Evolutionary conservation across 805 yeast genomes (phyloP).

Genomic region (Blastobotrys americana): DNA sequence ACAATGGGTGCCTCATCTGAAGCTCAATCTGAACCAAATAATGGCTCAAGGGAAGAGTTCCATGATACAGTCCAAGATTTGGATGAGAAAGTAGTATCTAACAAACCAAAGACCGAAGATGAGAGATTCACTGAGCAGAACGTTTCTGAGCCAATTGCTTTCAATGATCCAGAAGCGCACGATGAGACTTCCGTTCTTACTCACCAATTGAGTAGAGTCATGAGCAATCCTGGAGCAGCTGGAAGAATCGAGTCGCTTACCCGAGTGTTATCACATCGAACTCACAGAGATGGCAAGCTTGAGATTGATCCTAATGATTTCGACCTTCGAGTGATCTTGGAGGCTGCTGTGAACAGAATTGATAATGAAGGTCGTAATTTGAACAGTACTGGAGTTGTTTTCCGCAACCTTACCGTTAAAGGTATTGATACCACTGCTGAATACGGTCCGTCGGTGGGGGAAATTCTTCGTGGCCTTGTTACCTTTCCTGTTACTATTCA

Average conservation of each 20-base stretch:
- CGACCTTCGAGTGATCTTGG: constrained; percentile 37
- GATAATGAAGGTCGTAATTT: constrained; percentile 31
- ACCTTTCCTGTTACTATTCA: constrained; percentile 18
- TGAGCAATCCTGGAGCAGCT: constrained; percentile 30
- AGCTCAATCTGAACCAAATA: not conserved
- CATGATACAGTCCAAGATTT: not conserved
- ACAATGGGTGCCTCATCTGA: no score
- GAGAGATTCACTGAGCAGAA: no score
- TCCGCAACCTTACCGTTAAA: constrained; percentile 34
- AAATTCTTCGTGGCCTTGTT: constrained; percentile 30
- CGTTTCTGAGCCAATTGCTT: constrained; percentile 2
- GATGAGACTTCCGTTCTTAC: constrained; percentile 19
- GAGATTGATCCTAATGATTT: constrained; percentile 42
- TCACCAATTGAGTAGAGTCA: constrained; percentile 20
- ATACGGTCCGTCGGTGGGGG: constrained; percentile 38
- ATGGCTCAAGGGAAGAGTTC: not conserved
- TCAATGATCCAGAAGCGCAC: constrained; percentile 19
- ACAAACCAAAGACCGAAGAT: not conserved
- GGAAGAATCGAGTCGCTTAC: constrained; percentile 43
- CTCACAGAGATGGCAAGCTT: constrained; percentile 38
- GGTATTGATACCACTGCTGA: constrained; percentile 46
- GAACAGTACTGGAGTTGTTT: constrained; percentile 32
- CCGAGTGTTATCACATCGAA: constrained; percentile 43
- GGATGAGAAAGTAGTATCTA: not conserved
- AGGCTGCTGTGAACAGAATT: constrained; percentile 14